A percentile compares a stretch with the other conserved stretches of the same genome.
Evolutionary conservation across 2,329 filamentous ascomycete genomes (phyloP).

Genomic region (Ceratocystis huliohia): DNA sequence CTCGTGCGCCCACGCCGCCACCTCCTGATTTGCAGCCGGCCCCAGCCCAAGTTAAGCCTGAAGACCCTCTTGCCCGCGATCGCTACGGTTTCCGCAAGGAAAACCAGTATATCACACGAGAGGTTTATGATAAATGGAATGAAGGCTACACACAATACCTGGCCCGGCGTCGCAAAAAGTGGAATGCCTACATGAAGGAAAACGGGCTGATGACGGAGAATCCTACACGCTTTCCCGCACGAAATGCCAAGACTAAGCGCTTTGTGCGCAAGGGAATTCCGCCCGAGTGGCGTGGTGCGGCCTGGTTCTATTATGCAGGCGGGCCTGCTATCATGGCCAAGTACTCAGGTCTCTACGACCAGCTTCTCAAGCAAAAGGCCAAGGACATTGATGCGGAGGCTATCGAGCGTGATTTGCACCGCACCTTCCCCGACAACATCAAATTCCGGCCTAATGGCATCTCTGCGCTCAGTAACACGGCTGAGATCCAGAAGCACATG

Average conservation of each 20-base stretch:
- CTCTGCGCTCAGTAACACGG: conserved; percentile 29
- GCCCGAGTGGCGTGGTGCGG: conserved; percentile 83
- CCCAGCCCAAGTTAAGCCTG: conserved; percentile 30
- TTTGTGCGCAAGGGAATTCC: conserved; percentile 90
- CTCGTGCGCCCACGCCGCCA: conserved; percentile 21
- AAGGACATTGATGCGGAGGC: conserved; percentile 69
- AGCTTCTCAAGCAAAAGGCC: conserved; percentile 51
- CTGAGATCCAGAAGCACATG: conserved; percentile 29
- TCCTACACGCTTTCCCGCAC: conserved; percentile 66
- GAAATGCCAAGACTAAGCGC: conserved; percentile 70
- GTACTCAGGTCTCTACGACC: conserved; percentile 63
- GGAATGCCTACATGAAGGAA: conserved; percentile 65
- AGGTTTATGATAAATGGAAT: conserved; percentile 76
- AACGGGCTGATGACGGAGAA: conserved; percentile 57
- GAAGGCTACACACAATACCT: conserved; percentile 61
- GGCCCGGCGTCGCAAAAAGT: conserved; percentile 64
- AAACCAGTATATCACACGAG: conserved; percentile 61
- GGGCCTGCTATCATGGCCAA: conserved; percentile 67
- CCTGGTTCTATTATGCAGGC: conserved; percentile 94
- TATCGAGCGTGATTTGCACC: conserved; percentile 84
- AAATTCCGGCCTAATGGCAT: conserved; percentile 60
- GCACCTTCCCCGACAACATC: conserved; percentile 89
- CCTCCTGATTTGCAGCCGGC: conserved; percentile 24
- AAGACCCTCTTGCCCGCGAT: conserved; percentile 50
- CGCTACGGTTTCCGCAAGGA: conserved; percentile 87